A percentile compares a stretch with the other conserved stretches of the same genome.
Evolutionary conservation across 257 asterid genomes (phyloP).

Genomic region (Nicotiana obtusifolia): DNA sequence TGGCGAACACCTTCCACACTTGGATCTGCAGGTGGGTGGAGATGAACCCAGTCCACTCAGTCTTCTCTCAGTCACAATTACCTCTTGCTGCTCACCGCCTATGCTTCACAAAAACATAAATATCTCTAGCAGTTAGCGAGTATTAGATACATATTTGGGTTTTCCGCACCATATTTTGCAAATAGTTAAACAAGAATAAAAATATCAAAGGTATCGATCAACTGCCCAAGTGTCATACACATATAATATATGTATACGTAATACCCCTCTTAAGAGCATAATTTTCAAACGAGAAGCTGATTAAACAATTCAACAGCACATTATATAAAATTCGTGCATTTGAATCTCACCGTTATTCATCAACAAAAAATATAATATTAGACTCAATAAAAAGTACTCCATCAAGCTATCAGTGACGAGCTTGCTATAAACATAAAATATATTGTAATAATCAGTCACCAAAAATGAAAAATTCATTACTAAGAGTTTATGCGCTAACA

Average conservation of each 20-base stretch:
- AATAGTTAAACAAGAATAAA: neutral
- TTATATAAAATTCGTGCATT: neutral
- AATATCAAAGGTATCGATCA: neutral
- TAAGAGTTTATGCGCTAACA: neutral
- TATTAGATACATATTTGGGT: no score
- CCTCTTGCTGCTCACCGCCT: neutral
- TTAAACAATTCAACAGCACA: neutral
- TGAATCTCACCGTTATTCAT: neutral
- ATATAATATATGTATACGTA: neutral
- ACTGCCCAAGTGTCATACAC: neutral
- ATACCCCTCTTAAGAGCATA: neutral
- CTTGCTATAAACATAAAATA: no score
- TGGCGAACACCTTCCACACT: slow-evolving; percentile 69
- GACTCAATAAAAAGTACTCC: no score
- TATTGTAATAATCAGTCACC: no score
- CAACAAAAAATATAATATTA: neutral
- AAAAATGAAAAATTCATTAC: no score
- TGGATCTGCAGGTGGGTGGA: slow-evolving; percentile 84
- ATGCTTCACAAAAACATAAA: neutral
- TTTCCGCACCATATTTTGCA: neutral
- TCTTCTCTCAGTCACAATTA: neutral
- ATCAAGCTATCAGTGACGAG: no score
- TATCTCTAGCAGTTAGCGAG: neutral
- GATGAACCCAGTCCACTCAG: slow-evolving; percentile 45
- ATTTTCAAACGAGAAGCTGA: neutral